Evolutionary conservation across 140 eudicot genomes (phyloP), one percentile per base, ranked within the genome.

Genomic region (Flaveria floridana): DNA sequence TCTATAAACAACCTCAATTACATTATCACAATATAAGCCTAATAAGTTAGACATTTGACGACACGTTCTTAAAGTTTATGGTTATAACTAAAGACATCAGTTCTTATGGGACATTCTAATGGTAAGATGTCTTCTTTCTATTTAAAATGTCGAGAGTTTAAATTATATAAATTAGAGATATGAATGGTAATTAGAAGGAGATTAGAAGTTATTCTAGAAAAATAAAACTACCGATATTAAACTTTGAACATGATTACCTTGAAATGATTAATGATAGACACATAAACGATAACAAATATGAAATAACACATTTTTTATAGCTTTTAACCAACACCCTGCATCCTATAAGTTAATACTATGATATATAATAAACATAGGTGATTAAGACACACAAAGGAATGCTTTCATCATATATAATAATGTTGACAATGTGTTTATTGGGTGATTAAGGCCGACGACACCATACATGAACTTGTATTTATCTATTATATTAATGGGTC

Each of bases 341-440:
- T 56, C 4, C 64, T 13, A 56, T 56, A 56, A 56, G 64, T 56
- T 56, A 18, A 20, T 20, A 56, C 30, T 3, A 20, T 56, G 30
- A 56, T 11, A 55, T 25, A n/a, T 21, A 30, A 18, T 25, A 74
- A 20, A 50, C 16, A 55, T 30, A 14, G 19, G 34, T 53, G 78
- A 74, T 61, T 74, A 74, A 26, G 63, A 74, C 62, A 46, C 47
- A 25, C 15, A 37, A n/a, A 42, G 23, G 28, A 59, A 23, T 57
- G 42, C 42, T 41, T 26, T 62, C 7, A 5, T 6, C 48, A 37
- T 5, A 75, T 75, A 75, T 30, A 50, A 47, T 76, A 41, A 39
- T 53, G 80, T 76, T 76, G 74, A 67, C 69, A 61, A 76, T 76
- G 80, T 67, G 80, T 21, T 53, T 67, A 76, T 67, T 76, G 80